phyloP scores from a whole-genome alignment of 2,329 filamentous ascomycete species.

The Penicillium sclerotigenum region DNA sequence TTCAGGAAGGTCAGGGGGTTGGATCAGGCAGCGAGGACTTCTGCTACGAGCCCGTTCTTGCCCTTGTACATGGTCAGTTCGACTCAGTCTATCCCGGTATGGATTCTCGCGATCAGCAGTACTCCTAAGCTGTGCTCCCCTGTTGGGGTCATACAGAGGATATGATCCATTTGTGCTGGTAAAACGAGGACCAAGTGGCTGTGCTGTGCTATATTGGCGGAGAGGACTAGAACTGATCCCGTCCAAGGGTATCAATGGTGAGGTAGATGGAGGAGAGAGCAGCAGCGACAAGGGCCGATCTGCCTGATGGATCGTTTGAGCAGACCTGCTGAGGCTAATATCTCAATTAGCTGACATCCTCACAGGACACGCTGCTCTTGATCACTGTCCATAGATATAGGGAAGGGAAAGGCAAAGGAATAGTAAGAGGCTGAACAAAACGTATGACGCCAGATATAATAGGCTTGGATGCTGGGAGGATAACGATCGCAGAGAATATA shows the following conservation, averaged over 20 bases:
- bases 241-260: background rate
- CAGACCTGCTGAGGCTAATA: background rate
- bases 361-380: background rate
- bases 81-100: background rate
- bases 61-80: no score
- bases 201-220: background rate
- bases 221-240: background rate
- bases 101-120: background rate
- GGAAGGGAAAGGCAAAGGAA: background rate
- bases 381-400: background rate
- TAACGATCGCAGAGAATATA: background rate
- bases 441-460: background rate
- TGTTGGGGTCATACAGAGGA: background rate
- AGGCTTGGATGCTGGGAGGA: background rate
- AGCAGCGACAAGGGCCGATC: background rate
- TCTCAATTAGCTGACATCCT: background rate
- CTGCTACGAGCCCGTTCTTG: background rate
- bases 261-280: background rate
- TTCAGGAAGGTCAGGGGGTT: background rate
- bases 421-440: background rate
- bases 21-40: background rate
- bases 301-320: background rate
- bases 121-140: background rate
- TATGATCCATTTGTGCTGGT: background rate
- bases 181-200: no score